Evolutionary conservation across 768 basidiomycete species (phyloP), one percentile per base, ranked within the genome.

Genomic region (Mycena filopes): DNA sequence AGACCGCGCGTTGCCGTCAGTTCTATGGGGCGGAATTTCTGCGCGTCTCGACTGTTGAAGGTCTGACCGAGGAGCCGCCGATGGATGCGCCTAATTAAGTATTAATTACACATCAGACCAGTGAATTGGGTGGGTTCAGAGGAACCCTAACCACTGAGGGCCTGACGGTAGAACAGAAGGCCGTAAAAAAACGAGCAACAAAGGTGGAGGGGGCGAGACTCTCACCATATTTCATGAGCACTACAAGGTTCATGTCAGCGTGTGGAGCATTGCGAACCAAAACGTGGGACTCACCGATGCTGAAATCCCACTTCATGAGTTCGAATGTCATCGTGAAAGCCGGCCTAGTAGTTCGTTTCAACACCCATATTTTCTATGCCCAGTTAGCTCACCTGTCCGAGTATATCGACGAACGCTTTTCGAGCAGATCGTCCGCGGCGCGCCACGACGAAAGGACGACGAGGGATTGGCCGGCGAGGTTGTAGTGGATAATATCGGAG

Each of bases 401-500:
- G 36, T 36, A 36, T 15, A 36, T 36, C 36, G 36, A 36, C 2
- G 36, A 36, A 15, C 36, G 36, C 15, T 36, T 36, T 15, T 36
- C 36, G 11, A 36, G 15, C 11, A 36, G 36, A 15, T 36, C 36
- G 36, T 36, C 36, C 2, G 36, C 15, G 10, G 36, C 36, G 10
- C 15, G 3, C 4, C 2, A 3, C 2, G 63, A 71, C 63, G 79
- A 78, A 21, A 80, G 49, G 31, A 80, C 8, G 12, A 79, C 16
- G 9, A 80, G 71, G 53, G 80, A 77, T 41, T 77, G 76, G 2
- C 60, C 78, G 5, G 79, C 67, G 15, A 79, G 48, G 49, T 77
- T 72, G 0, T 60, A 51, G 40, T 80, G 76, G 1, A 73, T 60
- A 23, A 79, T 79, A 28, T 77, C 74, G 8, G 66, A 58, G 28